Evolutionary conservation across 768 basidiomycete species (phyloP).

Genomic region (Amanita pseudoporphyria): DNA sequence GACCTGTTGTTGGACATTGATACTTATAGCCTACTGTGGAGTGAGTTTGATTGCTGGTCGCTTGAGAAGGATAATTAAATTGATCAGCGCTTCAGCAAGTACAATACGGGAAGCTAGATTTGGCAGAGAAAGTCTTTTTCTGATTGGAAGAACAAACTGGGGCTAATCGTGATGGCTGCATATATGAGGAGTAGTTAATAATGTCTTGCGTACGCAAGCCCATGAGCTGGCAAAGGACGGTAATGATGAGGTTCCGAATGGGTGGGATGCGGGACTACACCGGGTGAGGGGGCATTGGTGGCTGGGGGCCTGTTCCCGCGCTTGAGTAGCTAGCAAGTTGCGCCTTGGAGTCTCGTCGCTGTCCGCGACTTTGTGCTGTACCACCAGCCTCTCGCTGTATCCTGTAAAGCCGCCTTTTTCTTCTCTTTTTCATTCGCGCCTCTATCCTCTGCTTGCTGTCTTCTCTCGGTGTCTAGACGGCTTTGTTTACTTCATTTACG

Average conservation of each 20-base stretch:
- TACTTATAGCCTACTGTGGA: not conserved
- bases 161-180: too few relatives aligned
- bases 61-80: not conserved
- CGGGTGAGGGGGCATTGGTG: conserved; percentile 1
- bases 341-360: conserved; percentile 1
- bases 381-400: conserved; percentile 10
- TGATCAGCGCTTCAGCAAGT: not conserved
- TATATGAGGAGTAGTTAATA: too few relatives aligned
- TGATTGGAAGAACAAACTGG: too few relatives aligned
- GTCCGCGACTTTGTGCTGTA: conserved; percentile 11
- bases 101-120: too few relatives aligned
- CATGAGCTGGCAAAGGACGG: too few relatives aligned
- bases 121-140: too few relatives aligned
- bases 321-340: not conserved
- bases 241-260: too few relatives aligned
- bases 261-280: not conserved
- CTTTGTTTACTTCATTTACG: conserved; percentile 19
- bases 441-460: conserved; percentile 8
- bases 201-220: too few relatives aligned
- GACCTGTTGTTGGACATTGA: not conserved
- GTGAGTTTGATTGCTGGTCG: not conserved
- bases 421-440: conserved; percentile 8
- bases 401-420: conserved; percentile 11
- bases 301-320: conserved; percentile 2
- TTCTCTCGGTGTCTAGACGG: conserved; percentile 29